Percentiles rank a stretch among this genome's conserved stretches.
phyloP scores from a whole-genome alignment of 129 eudicot species.

The Escallonia herrerae region DNA sequence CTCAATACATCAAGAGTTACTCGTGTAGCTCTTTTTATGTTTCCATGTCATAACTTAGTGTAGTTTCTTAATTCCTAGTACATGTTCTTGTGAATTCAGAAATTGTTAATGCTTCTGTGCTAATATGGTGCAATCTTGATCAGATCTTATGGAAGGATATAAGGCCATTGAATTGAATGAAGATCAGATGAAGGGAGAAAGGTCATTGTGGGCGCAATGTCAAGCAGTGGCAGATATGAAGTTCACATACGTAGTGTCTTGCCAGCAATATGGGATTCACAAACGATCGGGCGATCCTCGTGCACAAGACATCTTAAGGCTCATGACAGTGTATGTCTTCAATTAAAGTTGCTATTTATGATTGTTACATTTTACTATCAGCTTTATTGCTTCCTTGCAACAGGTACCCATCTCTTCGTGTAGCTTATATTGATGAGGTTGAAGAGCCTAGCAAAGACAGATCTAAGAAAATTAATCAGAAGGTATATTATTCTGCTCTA shows the following conservation, averaged over 20 bases:
- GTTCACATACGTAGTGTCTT: constrained; percentile 92
- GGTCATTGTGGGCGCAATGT: constrained; percentile 89
- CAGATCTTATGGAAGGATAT: constrained; percentile 94
- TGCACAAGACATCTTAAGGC: constrained; percentile 87
- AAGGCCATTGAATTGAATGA: constrained; percentile 93
- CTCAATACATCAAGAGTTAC: background rate
- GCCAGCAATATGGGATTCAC: constrained; percentile 91
- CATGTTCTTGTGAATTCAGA: background rate
- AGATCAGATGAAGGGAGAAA: constrained; percentile 89
- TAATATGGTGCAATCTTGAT: constrained; percentile 6
- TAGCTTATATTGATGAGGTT: constrained; percentile 95
- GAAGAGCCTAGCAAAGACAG: constrained; percentile 90
- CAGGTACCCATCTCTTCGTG: constrained; percentile 96
- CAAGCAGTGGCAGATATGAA: constrained; percentile 99
- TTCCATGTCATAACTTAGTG: background rate
- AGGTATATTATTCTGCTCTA: constrained; percentile 85
- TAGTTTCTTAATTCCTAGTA: background rate
- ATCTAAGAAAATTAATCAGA: constrained; percentile 65
- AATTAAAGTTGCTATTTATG: background rate
- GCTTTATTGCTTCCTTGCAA: background rate
- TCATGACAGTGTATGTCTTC: constrained; percentile 73
- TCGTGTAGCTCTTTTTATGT: background rate
- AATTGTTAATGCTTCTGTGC: constrained; percentile 2
- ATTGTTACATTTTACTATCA: background rate
- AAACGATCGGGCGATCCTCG: constrained; percentile 90